Evolutionary conservation across 768 basidiomycete species (phyloP).

Genomic region (Auricularia cornea): DNA sequence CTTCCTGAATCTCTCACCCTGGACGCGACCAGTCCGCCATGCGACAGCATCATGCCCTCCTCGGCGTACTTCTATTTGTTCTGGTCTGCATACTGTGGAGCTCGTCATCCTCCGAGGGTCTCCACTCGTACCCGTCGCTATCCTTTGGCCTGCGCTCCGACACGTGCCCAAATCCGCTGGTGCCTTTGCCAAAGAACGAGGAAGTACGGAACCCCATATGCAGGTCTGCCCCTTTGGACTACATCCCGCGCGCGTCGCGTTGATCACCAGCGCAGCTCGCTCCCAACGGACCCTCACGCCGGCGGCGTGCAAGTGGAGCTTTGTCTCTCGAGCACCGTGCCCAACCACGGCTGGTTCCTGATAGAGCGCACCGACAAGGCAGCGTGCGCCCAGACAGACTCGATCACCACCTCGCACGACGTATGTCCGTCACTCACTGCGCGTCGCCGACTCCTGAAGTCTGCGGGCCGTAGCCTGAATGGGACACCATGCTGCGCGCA

Average conservation of each 20-base stretch:
- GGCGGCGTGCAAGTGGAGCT: background rate
- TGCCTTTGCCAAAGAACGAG: background rate
- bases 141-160: background rate
- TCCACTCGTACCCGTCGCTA: background rate
- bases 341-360: background rate
- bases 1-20: no score
- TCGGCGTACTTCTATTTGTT: no score
- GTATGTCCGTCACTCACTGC: background rate
- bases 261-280: background rate
- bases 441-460: background rate
- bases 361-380: background rate
- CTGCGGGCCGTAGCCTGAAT: background rate
- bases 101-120: background rate
- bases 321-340: background rate
- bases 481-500: background rate
- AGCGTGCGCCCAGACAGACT: background rate
- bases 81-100: no score
- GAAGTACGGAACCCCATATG: background rate
- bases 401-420: background rate
- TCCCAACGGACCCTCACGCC: background rate
- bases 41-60: no score
- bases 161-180: background rate
- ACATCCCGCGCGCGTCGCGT: background rate
- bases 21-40: no score
- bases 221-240: background rate